Evolutionary conservation across 345 rosid species (phyloP), one percentile per base, ranked within the genome.

Genomic region (Lagerstroemia speciosa): DNA sequence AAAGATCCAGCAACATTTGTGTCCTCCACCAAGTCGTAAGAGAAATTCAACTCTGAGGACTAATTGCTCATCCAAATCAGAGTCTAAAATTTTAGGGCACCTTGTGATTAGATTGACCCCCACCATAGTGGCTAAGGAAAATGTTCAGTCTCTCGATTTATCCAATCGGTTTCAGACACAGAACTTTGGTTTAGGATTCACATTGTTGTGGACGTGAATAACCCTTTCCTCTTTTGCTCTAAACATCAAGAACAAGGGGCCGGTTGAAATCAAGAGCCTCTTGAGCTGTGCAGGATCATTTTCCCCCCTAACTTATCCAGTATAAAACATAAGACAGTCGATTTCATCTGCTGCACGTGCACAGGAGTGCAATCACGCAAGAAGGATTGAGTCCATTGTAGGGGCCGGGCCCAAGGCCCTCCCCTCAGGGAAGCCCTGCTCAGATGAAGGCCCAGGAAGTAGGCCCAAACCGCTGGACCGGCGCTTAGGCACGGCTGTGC

Each of bases 41-140:
- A 88, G 87, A 70, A 85, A 74, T 67, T 73, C 79, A 55, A 92
- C 72, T 73, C 83, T 82, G 0, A 92, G 98, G 71, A 82, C 76
- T 79, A 92, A 62, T 77, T 85, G 98, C 67, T 76, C 61, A 53
- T 77, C 83, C 75, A 89, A 80, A 69, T 89, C 87, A 65, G 69
- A 79, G 41, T 89, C 84, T 71, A 92, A 87, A 66, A 87, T 71
- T 10, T 63, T 48, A 2, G 92, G 92, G 19, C 89, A 78, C 71
- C 80, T 82, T 32, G 85, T 84, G 26, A 88, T 82, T 27, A 87
- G 61, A 46, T 83, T 81, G 46, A 77, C 69, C 41, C 41, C 91
- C 94, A 75, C 88, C 89, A 76, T 72, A 87, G 55, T 83, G 82
- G 63, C 67, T 78, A 80, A 89, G 78, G 82, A 79, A 92, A 72